phyloP scores from a whole-genome alignment of 1,284 basidiomycete species.

The Irpex sp. region DNA sequence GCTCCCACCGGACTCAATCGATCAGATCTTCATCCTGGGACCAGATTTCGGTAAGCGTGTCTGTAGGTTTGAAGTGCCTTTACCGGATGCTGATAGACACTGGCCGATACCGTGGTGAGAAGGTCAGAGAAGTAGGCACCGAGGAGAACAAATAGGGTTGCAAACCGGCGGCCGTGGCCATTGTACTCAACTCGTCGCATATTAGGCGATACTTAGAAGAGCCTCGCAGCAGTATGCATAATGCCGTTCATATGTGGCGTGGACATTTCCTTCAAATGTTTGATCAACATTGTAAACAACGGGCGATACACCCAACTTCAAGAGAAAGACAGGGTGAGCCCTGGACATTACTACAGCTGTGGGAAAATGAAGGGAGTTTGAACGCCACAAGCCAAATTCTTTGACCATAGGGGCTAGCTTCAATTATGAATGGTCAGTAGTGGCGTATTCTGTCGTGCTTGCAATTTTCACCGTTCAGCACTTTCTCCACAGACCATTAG shows the following conservation, averaged over 20 bases:
- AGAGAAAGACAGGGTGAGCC: neutral
- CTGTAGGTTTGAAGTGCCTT: neutral
- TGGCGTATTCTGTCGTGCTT: neutral
- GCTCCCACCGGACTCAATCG: conserved; percentile 6
- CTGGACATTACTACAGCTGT: neutral
- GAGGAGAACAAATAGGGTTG: neutral
- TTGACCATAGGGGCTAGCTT: neutral
- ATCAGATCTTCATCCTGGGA: conserved; percentile 3
- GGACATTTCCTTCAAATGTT: neutral
- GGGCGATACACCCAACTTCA: neutral
- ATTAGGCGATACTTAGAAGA: neutral
- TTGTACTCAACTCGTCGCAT: too few species aligned
- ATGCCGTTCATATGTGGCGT: neutral
- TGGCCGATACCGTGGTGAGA: neutral
- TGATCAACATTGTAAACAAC: neutral
- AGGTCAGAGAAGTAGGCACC: neutral
- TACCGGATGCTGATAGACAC: conserved; percentile 10
- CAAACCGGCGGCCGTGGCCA: neutral
- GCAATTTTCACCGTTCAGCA: neutral
- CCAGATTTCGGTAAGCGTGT: conserved; percentile 1
- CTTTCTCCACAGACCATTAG: neutral
- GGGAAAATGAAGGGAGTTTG: neutral
- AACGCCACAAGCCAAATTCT: neutral
- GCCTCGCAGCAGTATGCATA: neutral
- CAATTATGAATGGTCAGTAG: neutral